phyloP scores from a whole-genome alignment of 208 protist species.

The Histomonas meleagridis region DNA sequence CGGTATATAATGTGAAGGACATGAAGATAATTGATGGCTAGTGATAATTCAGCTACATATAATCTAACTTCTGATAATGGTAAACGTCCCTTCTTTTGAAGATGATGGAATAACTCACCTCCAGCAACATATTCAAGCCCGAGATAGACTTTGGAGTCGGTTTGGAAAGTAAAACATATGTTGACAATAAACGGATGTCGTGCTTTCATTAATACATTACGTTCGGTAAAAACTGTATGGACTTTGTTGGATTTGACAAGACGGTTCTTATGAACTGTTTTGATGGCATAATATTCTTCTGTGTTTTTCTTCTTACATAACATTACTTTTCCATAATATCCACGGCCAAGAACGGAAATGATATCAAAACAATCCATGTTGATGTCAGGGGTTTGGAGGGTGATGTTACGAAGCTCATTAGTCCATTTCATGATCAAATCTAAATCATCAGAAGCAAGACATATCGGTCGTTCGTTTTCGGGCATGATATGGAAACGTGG shows the following conservation, averaged over 20 bases:
- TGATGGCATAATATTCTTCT: neutral
- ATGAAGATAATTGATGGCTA: slow-evolving; percentile 37
- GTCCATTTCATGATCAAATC: neutral
- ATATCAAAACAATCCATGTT: slow-evolving; percentile 25
- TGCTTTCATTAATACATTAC: neutral
- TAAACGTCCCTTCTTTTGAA: neutral
- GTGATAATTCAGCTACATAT: slow-evolving; percentile 11
- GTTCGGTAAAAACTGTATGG: neutral
- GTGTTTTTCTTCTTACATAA: neutral
- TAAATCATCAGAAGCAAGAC: neutral
- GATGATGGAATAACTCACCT: slow-evolving; percentile 14
- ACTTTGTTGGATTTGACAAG: neutral
- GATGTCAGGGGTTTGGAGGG: neutral
- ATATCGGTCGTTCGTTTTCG: neutral
- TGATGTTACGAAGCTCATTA: neutral
- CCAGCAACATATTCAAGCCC: neutral
- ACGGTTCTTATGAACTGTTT: neutral
- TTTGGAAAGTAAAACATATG: neutral
- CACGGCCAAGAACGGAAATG: neutral
- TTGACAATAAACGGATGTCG: slow-evolving; percentile 20
- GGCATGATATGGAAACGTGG: neutral
- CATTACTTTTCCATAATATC: slow-evolving; percentile 28
- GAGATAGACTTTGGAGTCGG: neutral
- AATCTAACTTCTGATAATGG: neutral
- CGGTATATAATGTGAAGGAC: slow-evolving; percentile 43